Evolutionary conservation across 2,329 filamentous ascomycete species (phyloP), one percentile per base, ranked within the genome.

Genomic region (Exophiala mesophila): DNA sequence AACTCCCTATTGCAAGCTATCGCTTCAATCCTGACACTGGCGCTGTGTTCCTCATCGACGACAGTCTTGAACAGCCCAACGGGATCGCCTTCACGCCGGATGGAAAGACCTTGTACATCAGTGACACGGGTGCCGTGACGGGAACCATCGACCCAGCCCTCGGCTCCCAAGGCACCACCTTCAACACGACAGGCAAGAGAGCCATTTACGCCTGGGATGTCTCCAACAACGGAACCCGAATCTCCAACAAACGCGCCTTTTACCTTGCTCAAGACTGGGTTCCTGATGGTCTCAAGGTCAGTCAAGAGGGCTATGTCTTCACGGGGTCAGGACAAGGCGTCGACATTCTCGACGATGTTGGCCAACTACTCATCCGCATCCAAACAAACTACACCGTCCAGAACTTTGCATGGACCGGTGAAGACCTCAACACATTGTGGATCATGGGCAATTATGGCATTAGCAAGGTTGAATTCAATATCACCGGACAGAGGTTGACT

Each of bases 371-470:
- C 17, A 50, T 65, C 33, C 58, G 58, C 10, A 60, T 68, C 8
- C 63, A 68, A 55, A 69, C 66, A n/a, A 66, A 65, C 41, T 68
- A 63, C 44, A 62, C 63, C 2, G 67, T 69, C 29, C 61, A 68
- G 55, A 70, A 70, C 47, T 64, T 71, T 45, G 64, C 62, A 24
- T 70, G 64, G 65, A 63, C 60, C 2, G 66, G 66, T 0, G 48
- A 56, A 5, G 57, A 66, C 53, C 54, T 64, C 35, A 63, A 59
- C 36, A 61, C 62, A 16, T 47, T 69, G 19, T 68, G 66, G 66
- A 41, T 69, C 34, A 61, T 66, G 56, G 65, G 66, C 1, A 57
- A 62, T 24, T 59, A 58, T 8, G 65, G 66, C 0, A 60, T 68
- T 18, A 59, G 58, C 30, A 63, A 58, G 47, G 64, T 68, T 4